Evolutionary conservation across 768 basidiomycete species (phyloP).

Genomic region (Melanogaster broomeanus): DNA sequence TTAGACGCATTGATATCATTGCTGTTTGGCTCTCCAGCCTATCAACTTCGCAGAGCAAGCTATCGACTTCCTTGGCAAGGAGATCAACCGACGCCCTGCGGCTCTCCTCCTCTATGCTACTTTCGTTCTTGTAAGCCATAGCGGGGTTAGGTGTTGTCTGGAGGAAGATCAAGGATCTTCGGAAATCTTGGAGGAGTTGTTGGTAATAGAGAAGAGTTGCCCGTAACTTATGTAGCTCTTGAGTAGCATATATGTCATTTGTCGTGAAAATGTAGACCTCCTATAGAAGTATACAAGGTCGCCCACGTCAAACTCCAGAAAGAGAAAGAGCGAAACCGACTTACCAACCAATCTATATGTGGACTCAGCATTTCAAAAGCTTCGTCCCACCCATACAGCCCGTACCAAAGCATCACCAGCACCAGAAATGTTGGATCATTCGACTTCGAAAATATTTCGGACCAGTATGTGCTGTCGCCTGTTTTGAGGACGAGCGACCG

Average conservation of each 20-base stretch:
- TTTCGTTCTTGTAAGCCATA: conserved; percentile 27
- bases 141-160: conserved; percentile 51
- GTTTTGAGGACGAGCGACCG: conserved; percentile 8
- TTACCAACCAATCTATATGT: conserved; percentile 33
- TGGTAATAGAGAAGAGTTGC: conserved; percentile 57
- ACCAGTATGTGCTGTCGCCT: conserved; percentile 8
- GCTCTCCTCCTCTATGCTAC: conserved; percentile 12
- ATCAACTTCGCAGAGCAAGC: conserved; percentile 49
- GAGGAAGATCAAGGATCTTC: conserved; percentile 52
- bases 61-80: conserved; percentile 42
- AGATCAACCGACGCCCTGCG: conserved; percentile 28
- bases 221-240: conserved; percentile 55
- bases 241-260: conserved; percentile 47
- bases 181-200: conserved; percentile 54
- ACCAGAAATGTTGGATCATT: conserved; percentile 53
- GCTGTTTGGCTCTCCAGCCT: conserved; percentile 38
- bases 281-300: conserved; percentile 29
- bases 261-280: conserved; percentile 45
- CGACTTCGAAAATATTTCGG: conserved; percentile 1
- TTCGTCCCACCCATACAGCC: conserved; percentile 58
- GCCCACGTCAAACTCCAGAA: background rate
- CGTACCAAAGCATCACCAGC: conserved; percentile 50
- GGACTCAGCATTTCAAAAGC: conserved; percentile 45
- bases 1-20: conserved; percentile 23
- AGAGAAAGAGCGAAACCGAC: background rate